Conservation (phyloP, 2,329 filamentous ascomycete species). For the Colletotrichum nymphaeae region DNA sequence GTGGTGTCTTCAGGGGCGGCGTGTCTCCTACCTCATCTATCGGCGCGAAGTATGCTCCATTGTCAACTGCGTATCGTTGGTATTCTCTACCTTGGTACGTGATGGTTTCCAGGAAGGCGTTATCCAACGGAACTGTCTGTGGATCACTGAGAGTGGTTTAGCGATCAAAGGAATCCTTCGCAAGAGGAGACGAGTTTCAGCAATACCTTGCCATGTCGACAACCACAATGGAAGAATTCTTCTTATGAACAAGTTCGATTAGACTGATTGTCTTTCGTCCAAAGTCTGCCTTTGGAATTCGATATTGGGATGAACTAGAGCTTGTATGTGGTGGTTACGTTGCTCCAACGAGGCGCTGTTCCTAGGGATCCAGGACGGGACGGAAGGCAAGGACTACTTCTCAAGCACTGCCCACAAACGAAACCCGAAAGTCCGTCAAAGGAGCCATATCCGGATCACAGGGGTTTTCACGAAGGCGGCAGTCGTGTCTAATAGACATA, state of each 20-base stretch:
- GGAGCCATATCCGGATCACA: constrained; percentile 28
- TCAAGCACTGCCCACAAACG: constrained; percentile 15
- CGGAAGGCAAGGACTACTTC: constrained; percentile 7
- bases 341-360: constrained; percentile 2
- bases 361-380: constrained; percentile 9
- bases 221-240: not conserved
- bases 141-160: constrained; percentile 53
- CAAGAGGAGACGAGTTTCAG: not conserved
- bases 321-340: not conserved
- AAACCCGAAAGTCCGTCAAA: constrained; percentile 7
- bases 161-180: constrained; percentile 27
- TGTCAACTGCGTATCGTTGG: constrained; percentile 74
- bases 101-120: constrained; percentile 68
- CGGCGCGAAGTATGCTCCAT: constrained; percentile 74
- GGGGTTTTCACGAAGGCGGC: constrained; percentile 36
- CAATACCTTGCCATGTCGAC: constrained; percentile 34
- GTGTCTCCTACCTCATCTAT: constrained; percentile 72
- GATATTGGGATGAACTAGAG: not conserved
- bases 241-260: not conserved
- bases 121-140: constrained; percentile 66
- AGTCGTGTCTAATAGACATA: constrained; percentile 42
- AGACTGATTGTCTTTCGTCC: not conserved
- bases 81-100: constrained; percentile 72
- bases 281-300: not conserved
- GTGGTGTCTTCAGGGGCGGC: not conserved